Conservation (phyloP, 805 yeast species). For the Hanseniaspora lachancei region DNA sequence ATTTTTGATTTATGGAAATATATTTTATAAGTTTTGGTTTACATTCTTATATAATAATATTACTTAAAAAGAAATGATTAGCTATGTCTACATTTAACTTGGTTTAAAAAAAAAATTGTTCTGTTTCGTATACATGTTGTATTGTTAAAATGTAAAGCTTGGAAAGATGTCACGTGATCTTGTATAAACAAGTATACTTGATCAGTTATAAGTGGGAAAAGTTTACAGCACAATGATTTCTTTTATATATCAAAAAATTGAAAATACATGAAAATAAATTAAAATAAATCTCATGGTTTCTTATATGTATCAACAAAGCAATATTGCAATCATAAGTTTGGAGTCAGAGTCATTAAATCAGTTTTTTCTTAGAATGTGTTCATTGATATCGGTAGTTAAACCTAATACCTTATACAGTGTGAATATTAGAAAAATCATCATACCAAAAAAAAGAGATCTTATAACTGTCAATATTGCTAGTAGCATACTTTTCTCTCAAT, state of each 20-base stretch:
- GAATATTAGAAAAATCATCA: slow-evolving; percentile 22
- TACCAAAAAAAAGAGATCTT: neutral
- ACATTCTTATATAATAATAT: neutral
- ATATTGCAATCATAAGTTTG: neutral
- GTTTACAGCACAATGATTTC: neutral
- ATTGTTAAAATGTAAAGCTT: neutral
- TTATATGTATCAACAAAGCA: neutral
- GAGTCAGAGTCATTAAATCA: slow-evolving; percentile 32
- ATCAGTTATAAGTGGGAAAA: too few relatives aligned
- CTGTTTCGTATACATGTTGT: neutral
- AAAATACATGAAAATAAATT: too few relatives aligned
- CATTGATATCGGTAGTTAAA: slow-evolving; percentile 24
- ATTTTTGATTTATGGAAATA: neutral
- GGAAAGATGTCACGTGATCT: neutral
- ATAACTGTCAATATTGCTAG: too few relatives aligned
- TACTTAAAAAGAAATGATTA: too few relatives aligned
- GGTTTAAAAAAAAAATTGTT: too few relatives aligned
- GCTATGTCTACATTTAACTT: neutral
- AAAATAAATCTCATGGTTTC: neutral
- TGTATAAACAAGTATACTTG: neutral
- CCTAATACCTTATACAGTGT: slow-evolving; percentile 29
- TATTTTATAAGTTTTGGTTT: neutral
- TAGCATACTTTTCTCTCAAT: too few relatives aligned
- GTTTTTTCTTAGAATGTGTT: slow-evolving; percentile 26
- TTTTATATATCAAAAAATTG: too few relatives aligned